Conservation (phyloP, 768 basidiomycete species). For the Austroboletus eburneus region DNA sequence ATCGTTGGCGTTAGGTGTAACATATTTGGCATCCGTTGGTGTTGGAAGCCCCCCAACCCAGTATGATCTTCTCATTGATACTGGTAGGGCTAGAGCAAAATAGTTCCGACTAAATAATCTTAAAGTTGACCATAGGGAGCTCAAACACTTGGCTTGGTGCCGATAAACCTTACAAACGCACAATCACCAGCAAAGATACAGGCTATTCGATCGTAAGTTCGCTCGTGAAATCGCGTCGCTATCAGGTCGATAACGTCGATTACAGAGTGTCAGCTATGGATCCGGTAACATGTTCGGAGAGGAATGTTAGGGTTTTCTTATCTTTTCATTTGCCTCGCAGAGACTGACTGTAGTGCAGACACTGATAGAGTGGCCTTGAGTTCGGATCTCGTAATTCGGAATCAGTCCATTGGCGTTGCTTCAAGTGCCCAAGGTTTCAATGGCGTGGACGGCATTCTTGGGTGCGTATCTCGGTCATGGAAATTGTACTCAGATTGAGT, state of each 20-base stretch:
- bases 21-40: constrained; percentile 49
- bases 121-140: constrained; percentile 28
- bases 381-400: constrained; percentile 38
- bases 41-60: constrained; percentile 48
- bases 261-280: constrained; percentile 49
- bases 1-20: constrained; percentile 36
- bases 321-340: neutral
- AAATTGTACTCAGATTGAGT: neutral
- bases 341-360: constrained; percentile 28
- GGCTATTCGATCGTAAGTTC: constrained; percentile 34
- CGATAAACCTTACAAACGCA: constrained; percentile 40
- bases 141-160: constrained; percentile 60
- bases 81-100: constrained; percentile 33
- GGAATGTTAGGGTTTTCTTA: constrained; percentile 37
- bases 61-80: constrained; percentile 55
- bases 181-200: constrained; percentile 42
- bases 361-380: constrained; percentile 45
- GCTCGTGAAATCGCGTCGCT: neutral
- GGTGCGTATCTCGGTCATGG: constrained; percentile 25
- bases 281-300: constrained; percentile 51
- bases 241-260: neutral
- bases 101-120: neutral
- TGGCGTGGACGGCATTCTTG: constrained; percentile 51
- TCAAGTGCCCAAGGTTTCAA: constrained; percentile 40
- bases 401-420: constrained; percentile 48